Evolutionary conservation across 1,139 yeast genomes (phyloP), one percentile per base, ranked within the genome.

Genomic region (Debaryomyces nepalensis): DNA sequence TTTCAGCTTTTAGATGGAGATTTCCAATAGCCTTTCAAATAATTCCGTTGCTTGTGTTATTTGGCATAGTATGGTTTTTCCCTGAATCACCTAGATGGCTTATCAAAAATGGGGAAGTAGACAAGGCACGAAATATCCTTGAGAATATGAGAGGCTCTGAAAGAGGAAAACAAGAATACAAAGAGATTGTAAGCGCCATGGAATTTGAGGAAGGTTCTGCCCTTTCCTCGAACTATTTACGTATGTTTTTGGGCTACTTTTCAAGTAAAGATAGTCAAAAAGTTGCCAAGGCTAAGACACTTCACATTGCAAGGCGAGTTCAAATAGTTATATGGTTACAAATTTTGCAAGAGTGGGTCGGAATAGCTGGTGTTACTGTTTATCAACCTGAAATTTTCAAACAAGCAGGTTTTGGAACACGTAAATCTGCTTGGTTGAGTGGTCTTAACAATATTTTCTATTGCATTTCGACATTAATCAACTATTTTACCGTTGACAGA

Each of bases 391-490:
- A 63, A 9, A 67, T 68, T 32, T 64, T 68, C 49, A 48, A 48
- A 2, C 68, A 65, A 45, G 65, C 70, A 5, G 66, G 67, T 3
- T 64, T 60, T 47, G 51, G 52, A 32, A 37, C 59, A 5, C 48
- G 50, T 31, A 63, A 61, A 44, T 44, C 68, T 3, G 62, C 59
- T 23, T 57, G 75, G 73, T 78, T 52, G 48, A 80, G 82, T 53
- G 84, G 83, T 63, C 75, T 78, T 29, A 75, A 77, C 52, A 68
- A 82, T 26, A 76, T 81, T 41, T 66, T 78, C 39, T 83, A 82
- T 50, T 74, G 82, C 10, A 52, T 80, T 19, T 73, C 79, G 42
- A 78, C 87, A 23, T 65, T 77, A 48, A 79, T 82, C 14, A 77
- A 84, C 15, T 75, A 75, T 58, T 73, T 76, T 59, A 57, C 78